Conservation (phyloP, 257 asterid species). For the Verbena officinalis region DNA sequence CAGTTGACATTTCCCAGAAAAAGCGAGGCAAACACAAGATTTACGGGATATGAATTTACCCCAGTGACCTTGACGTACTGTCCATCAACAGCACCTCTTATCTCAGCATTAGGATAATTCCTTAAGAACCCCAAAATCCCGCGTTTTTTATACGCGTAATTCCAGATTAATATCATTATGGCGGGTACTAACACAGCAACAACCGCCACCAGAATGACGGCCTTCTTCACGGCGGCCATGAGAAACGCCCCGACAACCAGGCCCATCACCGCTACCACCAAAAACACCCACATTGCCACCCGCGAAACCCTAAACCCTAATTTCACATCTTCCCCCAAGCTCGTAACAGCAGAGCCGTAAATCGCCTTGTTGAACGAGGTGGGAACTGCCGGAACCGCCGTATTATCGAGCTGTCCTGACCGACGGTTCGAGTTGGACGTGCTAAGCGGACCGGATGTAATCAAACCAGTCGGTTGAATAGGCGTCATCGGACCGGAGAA, state of each 20-base stretch:
- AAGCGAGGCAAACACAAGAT: not conserved
- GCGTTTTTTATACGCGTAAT: conserved; percentile 39
- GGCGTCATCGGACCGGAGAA: conserved; percentile 76
- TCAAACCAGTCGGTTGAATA: conserved; percentile 56
- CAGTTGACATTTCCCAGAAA: not conserved
- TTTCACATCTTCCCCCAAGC: conserved; percentile 39
- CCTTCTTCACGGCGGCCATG: conserved; percentile 55
- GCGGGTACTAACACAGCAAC: conserved; percentile 39
- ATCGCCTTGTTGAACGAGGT: conserved; percentile 37
- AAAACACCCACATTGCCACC: conserved; percentile 57
- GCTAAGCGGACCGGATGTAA: conserved; percentile 62
- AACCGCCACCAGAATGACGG: conserved; percentile 45
- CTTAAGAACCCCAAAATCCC: conserved; percentile 49
- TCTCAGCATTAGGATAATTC: conserved; percentile 55
- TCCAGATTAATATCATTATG: conserved; percentile 42
- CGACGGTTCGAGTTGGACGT: conserved; percentile 43
- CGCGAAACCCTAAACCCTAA: conserved; percentile 55
- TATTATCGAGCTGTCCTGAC: conserved; percentile 46
- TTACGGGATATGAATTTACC: conserved; percentile 42
- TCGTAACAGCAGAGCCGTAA: conserved; percentile 57
- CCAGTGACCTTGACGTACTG: conserved; percentile 75
- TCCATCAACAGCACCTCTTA: conserved; percentile 60
- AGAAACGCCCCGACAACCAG: conserved; percentile 56
- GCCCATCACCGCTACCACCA: conserved; percentile 54
- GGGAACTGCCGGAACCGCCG: conserved; percentile 22